These are phyloP conservation scores for Gamsiella multidivaricata DNA, from an alignment of 192 early-diverging fungal genomes.

Conservation along the genomic window DNA sequence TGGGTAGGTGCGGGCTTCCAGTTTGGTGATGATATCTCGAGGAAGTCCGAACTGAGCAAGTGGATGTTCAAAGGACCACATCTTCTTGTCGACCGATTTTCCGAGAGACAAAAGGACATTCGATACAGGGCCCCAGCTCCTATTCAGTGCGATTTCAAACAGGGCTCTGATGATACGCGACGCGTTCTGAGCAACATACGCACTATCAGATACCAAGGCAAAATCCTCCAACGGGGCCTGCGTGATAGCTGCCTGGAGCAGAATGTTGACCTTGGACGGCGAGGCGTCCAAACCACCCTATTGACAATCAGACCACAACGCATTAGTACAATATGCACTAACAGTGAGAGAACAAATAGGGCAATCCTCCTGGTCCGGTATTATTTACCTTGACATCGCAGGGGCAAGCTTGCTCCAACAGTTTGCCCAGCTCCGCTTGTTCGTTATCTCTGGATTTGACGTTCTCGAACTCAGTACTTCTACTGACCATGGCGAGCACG, in stretches of 20 bases:
- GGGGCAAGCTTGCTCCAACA: slow-evolving; percentile 76
- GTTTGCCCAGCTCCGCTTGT: slow-evolving; percentile 77
- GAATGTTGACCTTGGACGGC: slow-evolving; percentile 93
- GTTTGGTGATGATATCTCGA: slow-evolving; percentile 74
- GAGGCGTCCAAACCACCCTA: slow-evolving; percentile 84
- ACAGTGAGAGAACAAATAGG: neutral
- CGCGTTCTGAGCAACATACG: slow-evolving; percentile 95
- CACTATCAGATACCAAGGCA: slow-evolving; percentile 92
- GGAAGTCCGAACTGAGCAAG: slow-evolving; percentile 87
- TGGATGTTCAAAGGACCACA: slow-evolving; percentile 95
- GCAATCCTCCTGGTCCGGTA: neutral
- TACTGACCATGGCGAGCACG: slow-evolving; percentile 86
- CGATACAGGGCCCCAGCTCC: slow-evolving; percentile 90
- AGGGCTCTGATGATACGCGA: slow-evolving; percentile 93
- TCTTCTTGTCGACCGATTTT: slow-evolving; percentile 85
- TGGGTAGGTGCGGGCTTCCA: slow-evolving; percentile 69
- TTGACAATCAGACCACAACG: neutral
- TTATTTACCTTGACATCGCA: slow-evolving; percentile 85
- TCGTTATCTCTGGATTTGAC: slow-evolving; percentile 94
- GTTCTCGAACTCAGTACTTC: slow-evolving; percentile 94
- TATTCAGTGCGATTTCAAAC: slow-evolving; percentile 93
- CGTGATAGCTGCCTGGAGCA: slow-evolving; percentile 91
- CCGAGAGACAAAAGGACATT: slow-evolving; percentile 83
- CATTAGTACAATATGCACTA: neutral
- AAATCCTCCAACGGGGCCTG: slow-evolving; percentile 87